Conservation (phyloP, 2,329 filamentous ascomycete genomes). For the Sphaerulina musiva region DNA sequence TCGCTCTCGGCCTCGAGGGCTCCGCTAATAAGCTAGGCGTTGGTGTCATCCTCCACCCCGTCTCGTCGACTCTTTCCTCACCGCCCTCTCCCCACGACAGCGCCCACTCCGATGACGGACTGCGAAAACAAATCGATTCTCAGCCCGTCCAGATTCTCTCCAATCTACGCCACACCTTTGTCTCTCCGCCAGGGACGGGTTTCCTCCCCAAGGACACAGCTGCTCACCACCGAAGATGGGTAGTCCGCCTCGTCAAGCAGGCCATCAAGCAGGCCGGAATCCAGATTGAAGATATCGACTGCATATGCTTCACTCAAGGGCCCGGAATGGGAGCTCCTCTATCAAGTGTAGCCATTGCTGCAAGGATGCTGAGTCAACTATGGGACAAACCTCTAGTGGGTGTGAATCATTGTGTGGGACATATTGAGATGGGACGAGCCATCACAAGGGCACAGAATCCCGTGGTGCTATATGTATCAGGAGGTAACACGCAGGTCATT, state of each 20-base stretch:
- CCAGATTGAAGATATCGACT: slow-evolving; percentile 63
- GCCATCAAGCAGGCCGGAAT: slow-evolving; percentile 66
- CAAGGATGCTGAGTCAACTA: slow-evolving; percentile 70
- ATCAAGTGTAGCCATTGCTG: slow-evolving; percentile 77
- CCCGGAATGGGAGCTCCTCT: slow-evolving; percentile 95
- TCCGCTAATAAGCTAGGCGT: slow-evolving; percentile 97
- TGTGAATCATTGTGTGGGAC: slow-evolving; percentile 96
- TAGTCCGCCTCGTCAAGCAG: slow-evolving; percentile 71
- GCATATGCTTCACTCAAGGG: slow-evolving; percentile 91
- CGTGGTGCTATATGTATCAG: slow-evolving; percentile 90
- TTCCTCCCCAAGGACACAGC: slow-evolving; percentile 97
- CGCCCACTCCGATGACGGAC: slow-evolving; percentile 31
- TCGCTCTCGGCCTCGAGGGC: slow-evolving; percentile 74
- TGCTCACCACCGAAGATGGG: slow-evolving; percentile 79
- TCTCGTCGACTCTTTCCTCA: slow-evolving; percentile 27
- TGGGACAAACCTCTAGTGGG: slow-evolving; percentile 87
- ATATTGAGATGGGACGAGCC: slow-evolving; percentile 95
- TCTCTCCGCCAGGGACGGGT: slow-evolving; percentile 83
- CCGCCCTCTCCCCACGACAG: slow-evolving; percentile 33
- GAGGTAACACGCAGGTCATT: slow-evolving; percentile 96
- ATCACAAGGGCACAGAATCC: slow-evolving; percentile 89
- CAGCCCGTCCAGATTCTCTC: slow-evolving; percentile 65
- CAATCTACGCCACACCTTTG: slow-evolving; percentile 91
- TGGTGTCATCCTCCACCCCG: slow-evolving; percentile 76
- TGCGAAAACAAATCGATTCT: slow-evolving; percentile 21